These are phyloP conservation scores for Fusarium keratoplasticum DNA, from an alignment of 2,329 filamentous ascomycete genomes.

Conservation along the genomic window DNA sequence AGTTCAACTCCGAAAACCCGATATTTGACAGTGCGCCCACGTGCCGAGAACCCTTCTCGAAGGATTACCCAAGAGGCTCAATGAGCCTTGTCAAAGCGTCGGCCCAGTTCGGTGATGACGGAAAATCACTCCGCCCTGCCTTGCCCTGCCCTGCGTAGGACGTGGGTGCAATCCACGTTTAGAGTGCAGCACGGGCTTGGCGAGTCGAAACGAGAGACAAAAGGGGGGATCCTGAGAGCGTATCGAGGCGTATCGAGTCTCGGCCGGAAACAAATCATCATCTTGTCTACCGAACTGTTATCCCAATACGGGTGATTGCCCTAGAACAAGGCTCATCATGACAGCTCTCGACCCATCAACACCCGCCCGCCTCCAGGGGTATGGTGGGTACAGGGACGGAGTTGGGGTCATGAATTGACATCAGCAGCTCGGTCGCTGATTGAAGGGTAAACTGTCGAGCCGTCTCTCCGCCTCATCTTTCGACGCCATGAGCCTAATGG, in stretches of 20 bases:
- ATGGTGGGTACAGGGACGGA: neutral
- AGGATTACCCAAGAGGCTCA: conserved; percentile 17
- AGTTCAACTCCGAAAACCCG: conserved; percentile 17
- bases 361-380: conserved; percentile 11
- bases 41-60: conserved; percentile 36
- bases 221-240: conserved; percentile 14
- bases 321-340: conserved; percentile 10
- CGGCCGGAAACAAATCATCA: neutral
- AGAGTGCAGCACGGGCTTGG: neutral
- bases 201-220: conserved; percentile 14
- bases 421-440: conserved; percentile 28
- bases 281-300: conserved; percentile 26
- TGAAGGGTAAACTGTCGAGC: conserved; percentile 40
- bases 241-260: neutral
- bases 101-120: neutral
- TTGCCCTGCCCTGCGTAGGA: conserved; percentile 3
- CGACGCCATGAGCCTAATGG: conserved; percentile 20
- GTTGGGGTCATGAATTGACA: neutral
- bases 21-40: conserved; percentile 20
- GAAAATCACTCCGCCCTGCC: neutral
- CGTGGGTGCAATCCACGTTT: neutral
- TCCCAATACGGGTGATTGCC: conserved; percentile 16
- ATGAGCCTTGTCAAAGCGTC: neutral
- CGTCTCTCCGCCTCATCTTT: conserved; percentile 22
- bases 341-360: conserved; percentile 26